Percentiles rank a stretch among this genome's conserved stretches.
Conservation (phyloP, 1,284 basidiomycete genomes). For the Apiotrichum mycotoxinovorans region DNA sequence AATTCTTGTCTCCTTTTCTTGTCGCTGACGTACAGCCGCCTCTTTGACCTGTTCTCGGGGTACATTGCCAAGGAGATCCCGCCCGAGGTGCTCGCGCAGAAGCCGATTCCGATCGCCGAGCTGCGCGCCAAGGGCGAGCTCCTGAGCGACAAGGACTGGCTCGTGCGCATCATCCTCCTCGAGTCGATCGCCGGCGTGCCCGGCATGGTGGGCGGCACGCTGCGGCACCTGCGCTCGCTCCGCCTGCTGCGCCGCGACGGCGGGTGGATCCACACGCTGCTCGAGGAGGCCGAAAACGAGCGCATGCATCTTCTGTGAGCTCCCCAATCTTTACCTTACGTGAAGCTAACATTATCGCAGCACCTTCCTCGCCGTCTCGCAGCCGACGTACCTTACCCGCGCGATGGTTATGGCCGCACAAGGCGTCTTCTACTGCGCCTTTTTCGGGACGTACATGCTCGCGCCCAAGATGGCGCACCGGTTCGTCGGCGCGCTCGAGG, state of each 20-base stretch:
- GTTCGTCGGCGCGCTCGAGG: conserved; percentile 91
- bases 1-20: no score
- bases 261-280: conserved; percentile 78
- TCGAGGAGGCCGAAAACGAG: conserved; percentile 95
- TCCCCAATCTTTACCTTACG: conserved; percentile 29
- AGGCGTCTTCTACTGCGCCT: conserved; percentile 79
- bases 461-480: conserved; percentile 83
- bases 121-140: conserved; percentile 68
- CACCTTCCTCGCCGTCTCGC: conserved; percentile 81
- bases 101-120: conserved; percentile 61
- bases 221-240: conserved; percentile 76
- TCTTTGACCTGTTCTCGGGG: conserved; percentile 64
- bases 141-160: conserved; percentile 71
- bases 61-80: conserved; percentile 67
- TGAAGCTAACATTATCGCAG: conserved; percentile 47
- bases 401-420: conserved; percentile 79
- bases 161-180: conserved; percentile 78
- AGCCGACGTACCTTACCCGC: conserved; percentile 75
- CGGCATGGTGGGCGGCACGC: conserved; percentile 86
- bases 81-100: conserved; percentile 25
- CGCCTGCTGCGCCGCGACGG: conserved; percentile 81
- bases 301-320: conserved; percentile 81
- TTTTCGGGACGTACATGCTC: conserved; percentile 80
- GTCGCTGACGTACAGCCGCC: conserved; percentile 52
- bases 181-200: conserved; percentile 90